Conservation (phyloP, 768 basidiomycete species). For the Mycena vulgaris region DNA sequence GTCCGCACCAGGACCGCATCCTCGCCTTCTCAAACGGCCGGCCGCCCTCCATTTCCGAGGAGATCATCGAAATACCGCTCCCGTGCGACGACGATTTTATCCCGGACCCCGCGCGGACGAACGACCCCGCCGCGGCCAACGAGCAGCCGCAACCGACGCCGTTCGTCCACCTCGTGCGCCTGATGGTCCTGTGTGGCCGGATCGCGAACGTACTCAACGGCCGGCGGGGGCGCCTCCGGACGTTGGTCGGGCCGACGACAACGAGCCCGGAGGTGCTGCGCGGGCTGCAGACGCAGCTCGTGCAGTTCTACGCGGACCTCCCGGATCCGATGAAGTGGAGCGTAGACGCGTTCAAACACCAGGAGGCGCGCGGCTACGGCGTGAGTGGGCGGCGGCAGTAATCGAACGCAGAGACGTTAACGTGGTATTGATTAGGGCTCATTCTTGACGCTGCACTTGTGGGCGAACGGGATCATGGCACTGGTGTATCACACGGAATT, state of each 20-base stretch:
- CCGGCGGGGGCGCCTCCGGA: constrained; percentile 14
- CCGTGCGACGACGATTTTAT: constrained; percentile 29
- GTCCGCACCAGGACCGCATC: constrained; percentile 22
- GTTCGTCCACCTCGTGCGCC: constrained; percentile 20
- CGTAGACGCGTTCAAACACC: constrained; percentile 25
- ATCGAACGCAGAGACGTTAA: background rate
- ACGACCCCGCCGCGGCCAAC: background rate
- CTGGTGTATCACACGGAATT: constrained; percentile 31
- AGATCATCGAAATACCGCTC: constrained; percentile 31
- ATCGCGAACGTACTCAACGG: constrained; percentile 33
- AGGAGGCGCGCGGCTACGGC: constrained; percentile 28
- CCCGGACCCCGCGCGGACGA: constrained; percentile 27
- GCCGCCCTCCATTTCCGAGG: constrained; percentile 26
- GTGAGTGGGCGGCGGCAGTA: background rate
- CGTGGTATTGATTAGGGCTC: background rate
- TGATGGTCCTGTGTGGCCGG: constrained; percentile 32
- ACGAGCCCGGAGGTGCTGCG: constrained; percentile 3
- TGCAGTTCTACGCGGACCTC: constrained; percentile 28
- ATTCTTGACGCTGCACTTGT: constrained; percentile 15
- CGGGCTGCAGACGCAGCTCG: constrained; percentile 31
- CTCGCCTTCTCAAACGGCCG: constrained; percentile 30
- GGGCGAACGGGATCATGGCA: constrained; percentile 10
- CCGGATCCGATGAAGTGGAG: constrained; percentile 26
- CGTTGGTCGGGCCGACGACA: constrained; percentile 18
- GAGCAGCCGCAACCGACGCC: constrained; percentile 5